Percentiles rank a stretch among this genome's conserved stretches.
Conservation (phyloP, 345 rosid species). For the Salix dunnii region DNA sequence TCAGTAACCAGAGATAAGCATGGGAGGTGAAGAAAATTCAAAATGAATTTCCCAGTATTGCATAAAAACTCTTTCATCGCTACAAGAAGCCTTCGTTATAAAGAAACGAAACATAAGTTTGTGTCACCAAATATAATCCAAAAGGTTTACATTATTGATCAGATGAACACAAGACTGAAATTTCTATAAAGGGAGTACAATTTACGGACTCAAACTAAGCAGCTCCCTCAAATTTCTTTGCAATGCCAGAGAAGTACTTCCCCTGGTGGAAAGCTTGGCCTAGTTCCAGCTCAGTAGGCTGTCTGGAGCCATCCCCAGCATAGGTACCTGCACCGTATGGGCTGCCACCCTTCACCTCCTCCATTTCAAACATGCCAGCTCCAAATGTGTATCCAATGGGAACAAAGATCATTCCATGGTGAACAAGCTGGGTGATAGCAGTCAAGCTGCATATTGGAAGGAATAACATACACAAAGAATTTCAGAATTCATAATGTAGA, state of each 20-base stretch:
- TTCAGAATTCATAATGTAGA: not conserved
- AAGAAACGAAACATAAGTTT: slow-evolving; percentile 3
- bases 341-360: slow-evolving; percentile 84
- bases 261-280: slow-evolving; percentile 96
- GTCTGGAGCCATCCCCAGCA: slow-evolving; percentile 88
- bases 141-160: slow-evolving; percentile 1
- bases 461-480: not conserved
- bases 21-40: not conserved
- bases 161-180: not conserved
- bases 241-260: slow-evolving; percentile 71
- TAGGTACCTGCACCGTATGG: slow-evolving; percentile 94
- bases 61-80: not conserved
- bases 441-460: slow-evolving; percentile 54
- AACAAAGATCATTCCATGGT: slow-evolving; percentile 90
- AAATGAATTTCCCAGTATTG: not conserved
- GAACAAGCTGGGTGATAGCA: slow-evolving; percentile 91
- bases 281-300: slow-evolving; percentile 79
- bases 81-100: not conserved
- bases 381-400: slow-evolving; percentile 98
- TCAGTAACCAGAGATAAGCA: not conserved
- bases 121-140: not conserved
- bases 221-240: slow-evolving; percentile 84
- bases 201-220: slow-evolving; percentile 21
- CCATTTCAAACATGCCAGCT: slow-evolving; percentile 99
- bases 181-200: not conserved